A percentile compares a stretch with the other conserved stretches of the same genome.
These are phyloP conservation scores for Pisolithus sp. DNA, from an alignment of 768 basidiomycete genomes.

Conservation along the genomic window DNA sequence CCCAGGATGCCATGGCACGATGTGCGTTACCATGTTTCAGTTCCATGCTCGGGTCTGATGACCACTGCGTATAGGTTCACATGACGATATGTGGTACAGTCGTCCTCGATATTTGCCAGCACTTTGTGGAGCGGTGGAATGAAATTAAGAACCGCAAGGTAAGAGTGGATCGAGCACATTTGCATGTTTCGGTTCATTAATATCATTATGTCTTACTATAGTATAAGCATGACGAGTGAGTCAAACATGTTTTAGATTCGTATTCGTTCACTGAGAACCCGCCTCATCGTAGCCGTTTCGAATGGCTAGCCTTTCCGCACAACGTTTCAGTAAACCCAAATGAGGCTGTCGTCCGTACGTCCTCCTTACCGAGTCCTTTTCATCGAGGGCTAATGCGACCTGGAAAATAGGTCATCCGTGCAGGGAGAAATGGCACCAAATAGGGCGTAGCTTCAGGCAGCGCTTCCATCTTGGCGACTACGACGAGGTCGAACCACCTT, in stretches of 20 bases:
- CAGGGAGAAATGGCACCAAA: constrained; percentile 49
- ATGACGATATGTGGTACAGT: constrained; percentile 77
- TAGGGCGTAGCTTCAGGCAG: constrained; percentile 58
- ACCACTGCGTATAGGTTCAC: constrained; percentile 47
- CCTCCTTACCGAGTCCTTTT: background rate
- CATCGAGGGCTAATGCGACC: background rate
- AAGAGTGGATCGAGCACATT: constrained; percentile 3
- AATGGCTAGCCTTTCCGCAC: constrained; percentile 80
- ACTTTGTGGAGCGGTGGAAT: constrained; percentile 91
- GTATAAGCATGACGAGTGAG: constrained; percentile 42
- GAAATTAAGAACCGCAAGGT: constrained; percentile 82
- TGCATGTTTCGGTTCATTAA: background rate
- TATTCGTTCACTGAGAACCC: background rate
- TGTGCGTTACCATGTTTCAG: constrained; percentile 39
- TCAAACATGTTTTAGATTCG: constrained; percentile 1
- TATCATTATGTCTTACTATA: constrained; percentile 9
- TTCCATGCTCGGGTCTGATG: background rate
- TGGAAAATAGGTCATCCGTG: constrained; percentile 53
- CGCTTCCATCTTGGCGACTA: constrained; percentile 49
- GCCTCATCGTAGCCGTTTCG: constrained; percentile 35
- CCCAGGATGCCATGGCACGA: constrained; percentile 96
- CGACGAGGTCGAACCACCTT: constrained; percentile 35
- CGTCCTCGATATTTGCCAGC: constrained; percentile 88
- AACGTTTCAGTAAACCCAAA: constrained; percentile 52
- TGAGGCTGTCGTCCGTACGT: constrained; percentile 58